Percentiles rank a stretch among this genome's conserved stretches.
These are phyloP conservation scores for Komagataella pseudopastoris DNA, from an alignment of 805 yeast genomes.

Conservation along the genomic window DNA sequence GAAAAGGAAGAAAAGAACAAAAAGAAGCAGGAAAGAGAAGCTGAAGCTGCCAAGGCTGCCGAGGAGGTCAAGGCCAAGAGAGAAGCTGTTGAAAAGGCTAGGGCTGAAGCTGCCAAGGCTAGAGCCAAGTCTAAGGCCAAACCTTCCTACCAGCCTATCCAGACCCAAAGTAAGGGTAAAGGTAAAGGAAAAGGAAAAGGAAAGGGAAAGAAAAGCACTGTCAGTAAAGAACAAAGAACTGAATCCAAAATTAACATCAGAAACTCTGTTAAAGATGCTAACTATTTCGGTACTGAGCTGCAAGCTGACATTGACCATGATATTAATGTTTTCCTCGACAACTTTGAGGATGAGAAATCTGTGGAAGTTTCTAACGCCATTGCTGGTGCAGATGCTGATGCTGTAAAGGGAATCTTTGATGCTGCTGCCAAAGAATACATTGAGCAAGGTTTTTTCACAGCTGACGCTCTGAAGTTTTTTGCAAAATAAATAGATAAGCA, in stretches of 20 bases:
- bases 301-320: constrained; percentile 67
- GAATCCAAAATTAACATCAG: constrained; percentile 30
- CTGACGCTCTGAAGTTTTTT: constrained; percentile 41
- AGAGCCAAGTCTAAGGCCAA: constrained; percentile 26
- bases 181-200: constrained; percentile 53
- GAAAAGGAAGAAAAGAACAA: constrained; percentile 92
- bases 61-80: constrained; percentile 78
- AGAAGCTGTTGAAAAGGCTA: constrained; percentile 79
- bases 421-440: constrained; percentile 41
- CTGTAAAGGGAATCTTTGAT: constrained; percentile 44
- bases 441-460: constrained; percentile 26
- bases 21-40: constrained; percentile 95
- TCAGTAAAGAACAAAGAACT: constrained; percentile 51
- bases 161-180: constrained; percentile 93
- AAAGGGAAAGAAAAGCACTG: background rate
- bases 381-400: constrained; percentile 37
- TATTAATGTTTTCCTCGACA: constrained; percentile 63
- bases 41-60: constrained; percentile 94
- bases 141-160: constrained; percentile 52
- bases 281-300: constrained; percentile 70
- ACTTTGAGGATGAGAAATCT: constrained; percentile 68
- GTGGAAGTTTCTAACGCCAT: constrained; percentile 49
- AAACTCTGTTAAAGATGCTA: constrained; percentile 67
- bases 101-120: constrained; percentile 58
- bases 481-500: background rate